Conservation (phyloP, 768 basidiomycete genomes). For the Leccinellum luteum region DNA sequence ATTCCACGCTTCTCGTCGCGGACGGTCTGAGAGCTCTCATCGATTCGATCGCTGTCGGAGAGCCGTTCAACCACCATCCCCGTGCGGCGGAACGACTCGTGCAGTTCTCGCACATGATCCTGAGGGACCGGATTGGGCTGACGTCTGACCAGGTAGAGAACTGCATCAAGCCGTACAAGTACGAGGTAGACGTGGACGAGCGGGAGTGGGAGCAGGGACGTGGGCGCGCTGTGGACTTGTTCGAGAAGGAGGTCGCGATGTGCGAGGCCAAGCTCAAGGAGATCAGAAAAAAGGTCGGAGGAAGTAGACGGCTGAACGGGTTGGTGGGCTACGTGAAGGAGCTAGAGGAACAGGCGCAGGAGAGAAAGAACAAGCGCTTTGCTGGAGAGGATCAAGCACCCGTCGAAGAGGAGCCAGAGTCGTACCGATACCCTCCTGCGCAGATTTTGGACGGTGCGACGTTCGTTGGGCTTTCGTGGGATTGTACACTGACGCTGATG, state of each 20-base stretch:
- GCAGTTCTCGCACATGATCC: conserved; percentile 88
- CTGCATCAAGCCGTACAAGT: conserved; percentile 99
- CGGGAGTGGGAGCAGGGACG: conserved; percentile 91
- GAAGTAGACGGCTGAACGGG: conserved; percentile 70
- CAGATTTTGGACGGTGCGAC: conserved; percentile 87
- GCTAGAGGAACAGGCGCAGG: conserved; percentile 74
- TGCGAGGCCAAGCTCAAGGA: conserved; percentile 87
- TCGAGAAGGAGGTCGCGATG: conserved; percentile 79
- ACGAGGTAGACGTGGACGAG: conserved; percentile 92
- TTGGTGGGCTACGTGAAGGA: conserved; percentile 79
- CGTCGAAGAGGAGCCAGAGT: conserved; percentile 51
- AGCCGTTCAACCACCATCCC: conserved; percentile 92
- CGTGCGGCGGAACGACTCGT: conserved; percentile 84
- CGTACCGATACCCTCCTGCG: conserved; percentile 88
- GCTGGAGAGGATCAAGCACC: conserved; percentile 38
- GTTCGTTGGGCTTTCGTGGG: neutral
- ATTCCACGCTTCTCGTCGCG: conserved; percentile 91
- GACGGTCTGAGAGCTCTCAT: conserved; percentile 89
- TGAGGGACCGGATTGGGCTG: conserved; percentile 88
- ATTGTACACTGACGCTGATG: conserved; percentile 3
- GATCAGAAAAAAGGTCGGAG: conserved; percentile 86
- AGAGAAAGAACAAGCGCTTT: conserved; percentile 53
- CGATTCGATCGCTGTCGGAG: conserved; percentile 81
- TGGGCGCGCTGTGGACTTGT: conserved; percentile 67
- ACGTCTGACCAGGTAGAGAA: conserved; percentile 99